phyloP scores from a whole-genome alignment of 352 stramenopile genomes.

The Blastocystis sp. region DNA sequence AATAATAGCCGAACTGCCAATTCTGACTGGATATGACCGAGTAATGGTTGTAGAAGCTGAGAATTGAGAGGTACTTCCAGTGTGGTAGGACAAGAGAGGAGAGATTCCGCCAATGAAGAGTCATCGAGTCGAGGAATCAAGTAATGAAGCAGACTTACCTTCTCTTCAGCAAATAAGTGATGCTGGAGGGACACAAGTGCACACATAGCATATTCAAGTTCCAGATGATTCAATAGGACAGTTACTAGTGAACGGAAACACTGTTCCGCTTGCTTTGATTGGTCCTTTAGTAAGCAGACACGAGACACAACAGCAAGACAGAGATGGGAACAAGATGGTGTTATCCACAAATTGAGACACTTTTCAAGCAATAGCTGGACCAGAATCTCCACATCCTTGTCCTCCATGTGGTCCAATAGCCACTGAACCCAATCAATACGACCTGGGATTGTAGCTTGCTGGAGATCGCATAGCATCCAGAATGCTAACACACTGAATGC shows the following conservation, averaged over 20 bases:
- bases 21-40: not conserved
- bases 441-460: not conserved
- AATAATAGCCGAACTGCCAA: not conserved
- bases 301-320: not conserved
- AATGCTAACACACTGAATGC: not conserved
- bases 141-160: not conserved
- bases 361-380: not conserved
- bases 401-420: not conserved
- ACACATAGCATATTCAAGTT: not conserved
- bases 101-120: not conserved
- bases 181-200: not conserved
- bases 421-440: not conserved
- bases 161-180: conserved; percentile 28
- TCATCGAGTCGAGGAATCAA: not conserved
- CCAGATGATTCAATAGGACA: not conserved
- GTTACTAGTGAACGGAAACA: not conserved
- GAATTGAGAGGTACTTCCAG: not conserved
- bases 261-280: not conserved
- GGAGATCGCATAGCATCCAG: not conserved
- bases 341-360: not conserved
- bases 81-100: not conserved
- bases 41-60: not conserved
- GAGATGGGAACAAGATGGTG: not conserved
- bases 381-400: not conserved
- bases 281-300: not conserved